Percentiles rank a stretch among this genome's conserved stretches.
Evolutionary conservation across 2,329 filamentous ascomycete species (phyloP).

Genomic region (Periconia macrospinosa): DNA sequence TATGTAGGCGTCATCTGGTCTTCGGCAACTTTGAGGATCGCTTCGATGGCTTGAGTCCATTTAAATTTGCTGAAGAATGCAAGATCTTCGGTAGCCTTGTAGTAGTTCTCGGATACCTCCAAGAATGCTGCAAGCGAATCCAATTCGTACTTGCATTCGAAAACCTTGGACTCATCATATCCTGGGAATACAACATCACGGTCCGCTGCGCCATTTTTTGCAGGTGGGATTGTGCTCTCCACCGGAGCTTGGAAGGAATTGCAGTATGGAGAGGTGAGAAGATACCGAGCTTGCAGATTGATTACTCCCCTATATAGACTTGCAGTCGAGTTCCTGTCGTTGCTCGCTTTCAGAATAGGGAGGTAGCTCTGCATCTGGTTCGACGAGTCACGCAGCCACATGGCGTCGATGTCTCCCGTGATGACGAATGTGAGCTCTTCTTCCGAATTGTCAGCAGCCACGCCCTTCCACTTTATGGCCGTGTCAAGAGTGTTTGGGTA

Average conservation of each 20-base stretch:
- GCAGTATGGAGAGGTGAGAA: constrained; percentile 61
- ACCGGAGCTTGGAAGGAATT: constrained; percentile 57
- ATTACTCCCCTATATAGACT: constrained; percentile 71
- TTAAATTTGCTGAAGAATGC: constrained; percentile 53
- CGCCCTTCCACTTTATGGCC: constrained; percentile 69
- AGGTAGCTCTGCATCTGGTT: constrained; percentile 74
- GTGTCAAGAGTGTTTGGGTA: constrained; percentile 78
- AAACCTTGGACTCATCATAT: constrained; percentile 49
- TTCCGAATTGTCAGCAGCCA: constrained; percentile 56
- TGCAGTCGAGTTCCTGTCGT: constrained; percentile 61
- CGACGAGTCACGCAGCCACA: constrained; percentile 59
- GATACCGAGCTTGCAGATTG: constrained; percentile 70
- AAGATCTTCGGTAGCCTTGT: constrained; percentile 50
- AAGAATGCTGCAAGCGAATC: constrained; percentile 57
- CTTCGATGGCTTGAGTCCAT: constrained; percentile 51
- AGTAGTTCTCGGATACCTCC: constrained; percentile 54
- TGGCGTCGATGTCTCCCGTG: constrained; percentile 61
- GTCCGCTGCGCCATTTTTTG: constrained; percentile 42
- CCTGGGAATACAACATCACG: constrained; percentile 47
- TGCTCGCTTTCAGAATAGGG: constrained; percentile 59
- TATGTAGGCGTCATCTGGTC: constrained; percentile 55
- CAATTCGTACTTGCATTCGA: constrained; percentile 59
- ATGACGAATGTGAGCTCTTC: constrained; percentile 67
- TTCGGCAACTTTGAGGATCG: constrained; percentile 48
- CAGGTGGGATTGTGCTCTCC: constrained; percentile 48